These are phyloP conservation scores for Kernera saxatilis DNA, from an alignment of 345 rosid species.

Conservation along the genomic window DNA sequence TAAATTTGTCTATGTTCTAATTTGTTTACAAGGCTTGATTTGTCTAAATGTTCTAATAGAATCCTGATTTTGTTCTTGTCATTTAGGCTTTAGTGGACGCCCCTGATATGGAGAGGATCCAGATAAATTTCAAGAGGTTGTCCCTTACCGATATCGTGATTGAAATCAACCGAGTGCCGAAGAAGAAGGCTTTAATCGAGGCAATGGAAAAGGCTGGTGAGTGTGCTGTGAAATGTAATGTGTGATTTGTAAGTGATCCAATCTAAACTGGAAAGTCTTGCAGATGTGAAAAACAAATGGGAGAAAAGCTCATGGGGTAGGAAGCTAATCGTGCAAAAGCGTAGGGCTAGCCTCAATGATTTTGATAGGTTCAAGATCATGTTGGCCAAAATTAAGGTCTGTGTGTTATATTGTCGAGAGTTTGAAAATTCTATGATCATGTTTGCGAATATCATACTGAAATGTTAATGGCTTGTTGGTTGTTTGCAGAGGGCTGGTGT, in stretches of 20 bases:
- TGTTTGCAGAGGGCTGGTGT: conserved; percentile 45
- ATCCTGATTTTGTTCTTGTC: not conserved
- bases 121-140: conserved; percentile 92
- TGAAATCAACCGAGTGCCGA: conserved; percentile 70
- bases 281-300: conserved; percentile 81
- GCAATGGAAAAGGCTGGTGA: conserved; percentile 94
- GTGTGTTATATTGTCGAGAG: not conserved
- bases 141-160: conserved; percentile 80
- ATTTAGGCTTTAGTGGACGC: conserved; percentile 89
- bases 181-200: conserved; percentile 77
- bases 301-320: conserved; percentile 84
- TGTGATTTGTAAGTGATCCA: not conserved
- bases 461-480: not conserved
- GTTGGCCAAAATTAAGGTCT: conserved; percentile 78
- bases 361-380: conserved; percentile 81
- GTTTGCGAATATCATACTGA: not conserved
- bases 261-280: not conserved
- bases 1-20: not conserved
- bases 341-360: conserved; percentile 67
- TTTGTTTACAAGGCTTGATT: not conserved
- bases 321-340: conserved; percentile 65
- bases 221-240: not conserved
- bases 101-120: conserved; percentile 86
- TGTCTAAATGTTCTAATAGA: not conserved
- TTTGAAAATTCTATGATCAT: not conserved